Conservation (phyloP, 2,329 filamentous ascomycete genomes). For the Xylaria hypoxylon region DNA sequence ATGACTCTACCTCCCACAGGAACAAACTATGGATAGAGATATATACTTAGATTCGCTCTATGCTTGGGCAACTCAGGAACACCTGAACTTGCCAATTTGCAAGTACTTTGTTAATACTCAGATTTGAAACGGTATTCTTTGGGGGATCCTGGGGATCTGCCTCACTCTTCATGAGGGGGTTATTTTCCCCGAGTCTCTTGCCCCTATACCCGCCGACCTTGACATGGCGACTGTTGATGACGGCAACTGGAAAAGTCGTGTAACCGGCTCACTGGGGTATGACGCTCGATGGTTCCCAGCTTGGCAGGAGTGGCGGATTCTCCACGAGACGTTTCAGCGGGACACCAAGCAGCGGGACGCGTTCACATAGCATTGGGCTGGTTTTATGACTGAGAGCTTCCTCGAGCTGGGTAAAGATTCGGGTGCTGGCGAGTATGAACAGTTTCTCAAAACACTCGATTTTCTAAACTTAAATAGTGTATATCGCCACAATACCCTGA, state of each 20-base stretch:
- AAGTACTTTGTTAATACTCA: not conserved
- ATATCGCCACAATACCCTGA: too few relatives aligned
- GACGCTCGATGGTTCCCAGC: not conserved
- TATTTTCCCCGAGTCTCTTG: not conserved
- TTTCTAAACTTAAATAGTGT: too few relatives aligned
- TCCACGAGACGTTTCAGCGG: not conserved
- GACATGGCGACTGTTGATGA: not conserved
- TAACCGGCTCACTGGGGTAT: not conserved
- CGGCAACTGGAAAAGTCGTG: too few relatives aligned
- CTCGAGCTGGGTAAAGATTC: too few relatives aligned
- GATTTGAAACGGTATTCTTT: not conserved
- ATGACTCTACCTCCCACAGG: too few relatives aligned
- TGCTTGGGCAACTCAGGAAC: not conserved
- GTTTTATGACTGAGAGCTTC: not conserved
- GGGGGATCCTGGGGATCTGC: conserved; percentile 8
- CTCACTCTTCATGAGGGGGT: not conserved
- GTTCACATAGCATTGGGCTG: not conserved
- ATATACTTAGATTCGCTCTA: not conserved
- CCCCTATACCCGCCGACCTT: not conserved
- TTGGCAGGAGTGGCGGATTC: conserved; percentile 14
- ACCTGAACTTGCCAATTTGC: not conserved
- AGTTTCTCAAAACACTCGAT: too few relatives aligned
- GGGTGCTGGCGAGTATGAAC: too few relatives aligned
- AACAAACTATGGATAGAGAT: too few relatives aligned
- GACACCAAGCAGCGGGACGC: not conserved